Percentiles rank a stretch among this genome's conserved stretches.
Conservation (phyloP, 176 grass and related monocot species). For the Bromus sterilis region DNA sequence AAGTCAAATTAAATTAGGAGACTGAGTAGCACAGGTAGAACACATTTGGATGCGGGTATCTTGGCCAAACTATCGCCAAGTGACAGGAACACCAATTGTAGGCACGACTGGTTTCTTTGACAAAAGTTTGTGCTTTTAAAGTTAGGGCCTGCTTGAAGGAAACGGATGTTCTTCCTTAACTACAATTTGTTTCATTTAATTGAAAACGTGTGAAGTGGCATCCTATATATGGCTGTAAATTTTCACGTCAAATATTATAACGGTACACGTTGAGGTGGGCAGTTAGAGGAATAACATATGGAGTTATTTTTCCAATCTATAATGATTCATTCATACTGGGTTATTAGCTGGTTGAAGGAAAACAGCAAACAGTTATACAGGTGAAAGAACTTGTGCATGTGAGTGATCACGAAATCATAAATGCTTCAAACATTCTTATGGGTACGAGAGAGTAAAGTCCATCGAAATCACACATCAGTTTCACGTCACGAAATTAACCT, state of each 20-base stretch:
- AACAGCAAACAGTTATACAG: neutral
- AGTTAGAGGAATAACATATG: neutral
- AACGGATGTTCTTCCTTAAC: neutral
- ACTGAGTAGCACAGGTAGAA: neutral
- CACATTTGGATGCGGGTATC: neutral
- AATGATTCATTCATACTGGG: neutral
- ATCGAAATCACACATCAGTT: neutral
- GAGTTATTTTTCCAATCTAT: neutral
- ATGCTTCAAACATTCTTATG: constrained; percentile 8
- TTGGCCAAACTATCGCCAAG: neutral
- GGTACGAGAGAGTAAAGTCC: too few species aligned
- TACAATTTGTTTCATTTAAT: neutral
- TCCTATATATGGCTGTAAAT: neutral
- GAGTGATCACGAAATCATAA: neutral
- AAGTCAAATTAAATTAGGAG: neutral
- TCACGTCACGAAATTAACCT: neutral
- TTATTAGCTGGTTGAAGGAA: neutral
- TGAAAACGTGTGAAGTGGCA: neutral
- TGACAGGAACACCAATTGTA: neutral
- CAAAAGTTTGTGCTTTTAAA: neutral
- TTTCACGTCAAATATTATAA: neutral
- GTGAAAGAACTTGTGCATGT: constrained; percentile 23
- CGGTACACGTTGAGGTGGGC: neutral
- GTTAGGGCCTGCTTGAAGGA: neutral
- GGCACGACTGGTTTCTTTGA: neutral